Conservation (phyloP, 768 basidiomycete genomes). For the Daedaleopsis nitida region DNA sequence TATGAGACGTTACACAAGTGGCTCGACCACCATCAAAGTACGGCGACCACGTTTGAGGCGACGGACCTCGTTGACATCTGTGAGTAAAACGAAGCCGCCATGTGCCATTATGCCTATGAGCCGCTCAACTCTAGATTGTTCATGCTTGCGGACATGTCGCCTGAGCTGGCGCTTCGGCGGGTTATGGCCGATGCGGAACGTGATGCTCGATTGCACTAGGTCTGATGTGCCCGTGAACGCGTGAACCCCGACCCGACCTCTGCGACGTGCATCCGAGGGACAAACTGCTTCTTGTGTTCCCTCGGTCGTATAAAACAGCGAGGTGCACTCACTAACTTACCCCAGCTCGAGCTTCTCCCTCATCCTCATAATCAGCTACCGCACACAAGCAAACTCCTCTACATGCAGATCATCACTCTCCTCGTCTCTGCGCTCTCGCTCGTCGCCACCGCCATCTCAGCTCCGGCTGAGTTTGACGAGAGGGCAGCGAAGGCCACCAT, state of each 20-base stretch:
- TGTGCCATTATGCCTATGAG: background rate
- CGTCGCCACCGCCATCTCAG: conserved; percentile 4
- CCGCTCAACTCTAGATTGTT: background rate
- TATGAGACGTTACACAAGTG: too few relatives aligned
- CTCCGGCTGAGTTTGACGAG: conserved; percentile 4
- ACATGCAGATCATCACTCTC: conserved; percentile 19
- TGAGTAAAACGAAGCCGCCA: background rate
- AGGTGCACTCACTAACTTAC: too few relatives aligned
- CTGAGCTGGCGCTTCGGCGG: too few relatives aligned
- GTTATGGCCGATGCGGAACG: background rate
- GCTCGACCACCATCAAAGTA: too few relatives aligned
- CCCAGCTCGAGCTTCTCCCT: too few relatives aligned
- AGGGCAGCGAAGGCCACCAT: conserved; percentile 4
- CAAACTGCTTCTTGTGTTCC: too few relatives aligned
- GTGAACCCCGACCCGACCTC: background rate
- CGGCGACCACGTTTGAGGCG: too few relatives aligned
- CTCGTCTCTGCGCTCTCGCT: conserved; percentile 17
- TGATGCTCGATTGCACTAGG: background rate
- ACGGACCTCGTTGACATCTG: background rate
- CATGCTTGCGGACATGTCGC: background rate
- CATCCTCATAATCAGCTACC: too few relatives aligned
- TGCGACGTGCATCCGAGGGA: too few relatives aligned
- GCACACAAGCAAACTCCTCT: background rate
- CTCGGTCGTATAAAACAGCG: too few relatives aligned
- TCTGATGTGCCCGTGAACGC: background rate